These are phyloP conservation scores for Globisporangium cylindrosporum DNA, from an alignment of 352 stramenopile genomes.

Conservation along the genomic window DNA sequence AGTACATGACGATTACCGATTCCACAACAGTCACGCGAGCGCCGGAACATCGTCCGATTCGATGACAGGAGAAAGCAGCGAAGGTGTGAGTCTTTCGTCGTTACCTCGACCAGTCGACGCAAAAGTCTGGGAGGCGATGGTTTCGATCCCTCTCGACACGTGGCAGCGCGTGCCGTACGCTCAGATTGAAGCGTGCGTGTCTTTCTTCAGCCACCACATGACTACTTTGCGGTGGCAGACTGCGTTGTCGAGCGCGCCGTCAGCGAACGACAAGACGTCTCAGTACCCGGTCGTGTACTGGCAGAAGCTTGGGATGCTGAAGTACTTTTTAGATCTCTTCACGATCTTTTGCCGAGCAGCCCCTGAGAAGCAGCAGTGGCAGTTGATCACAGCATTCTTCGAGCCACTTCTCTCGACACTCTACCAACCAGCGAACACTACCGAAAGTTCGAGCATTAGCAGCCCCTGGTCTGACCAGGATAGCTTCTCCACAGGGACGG, in stretches of 20 bases:
- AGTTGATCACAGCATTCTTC: conserved; percentile 67
- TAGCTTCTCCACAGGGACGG: conserved; percentile 64
- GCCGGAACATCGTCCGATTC: conserved; percentile 15
- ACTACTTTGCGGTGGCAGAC: conserved; percentile 55
- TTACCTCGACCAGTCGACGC: conserved; percentile 58
- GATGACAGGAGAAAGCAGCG: conserved; percentile 9
- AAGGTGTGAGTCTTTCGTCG: conserved; percentile 15
- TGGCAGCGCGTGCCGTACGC: conserved; percentile 48
- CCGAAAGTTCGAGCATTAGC: conserved; percentile 60
- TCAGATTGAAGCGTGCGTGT: conserved; percentile 45
- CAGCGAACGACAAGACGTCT: conserved; percentile 4
- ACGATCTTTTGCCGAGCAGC: conserved; percentile 59
- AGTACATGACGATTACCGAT: conserved; percentile 79
- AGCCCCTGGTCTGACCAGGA: conserved; percentile 75
- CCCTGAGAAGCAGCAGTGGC: conserved; percentile 65
- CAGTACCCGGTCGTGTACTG: conserved; percentile 63
- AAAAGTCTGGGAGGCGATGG: conserved; percentile 66
- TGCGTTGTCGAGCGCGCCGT: conserved; percentile 19
- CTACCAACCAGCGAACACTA: conserved; percentile 73
- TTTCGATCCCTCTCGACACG: conserved; percentile 37
- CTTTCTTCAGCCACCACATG: conserved; percentile 63
- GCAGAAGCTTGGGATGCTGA: conserved; percentile 71
- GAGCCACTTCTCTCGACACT: conserved; percentile 77
- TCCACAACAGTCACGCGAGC: conserved; percentile 31
- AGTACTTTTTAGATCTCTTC: conserved; percentile 77